Evolutionary conservation across 805 yeast species (phyloP).

Genomic region (Yamadazyma akitaensis): DNA sequence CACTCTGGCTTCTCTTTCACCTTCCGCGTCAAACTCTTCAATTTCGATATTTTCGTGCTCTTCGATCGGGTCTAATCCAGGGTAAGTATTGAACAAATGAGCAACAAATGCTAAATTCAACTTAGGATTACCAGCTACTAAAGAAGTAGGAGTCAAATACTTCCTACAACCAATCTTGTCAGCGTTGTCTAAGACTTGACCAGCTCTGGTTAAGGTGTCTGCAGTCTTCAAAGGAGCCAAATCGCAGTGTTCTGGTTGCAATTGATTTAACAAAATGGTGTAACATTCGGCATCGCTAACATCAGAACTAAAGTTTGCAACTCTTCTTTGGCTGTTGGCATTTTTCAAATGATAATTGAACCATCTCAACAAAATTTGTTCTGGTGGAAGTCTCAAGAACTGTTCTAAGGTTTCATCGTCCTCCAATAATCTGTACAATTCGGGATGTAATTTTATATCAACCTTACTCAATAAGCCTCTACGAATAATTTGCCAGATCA

Average conservation of each 20-base stretch:
- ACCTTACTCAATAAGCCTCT: conserved; percentile 92
- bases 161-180: conserved; percentile 91
- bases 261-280: conserved; percentile 82
- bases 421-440: conserved; percentile 87
- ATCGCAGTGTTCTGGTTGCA: conserved; percentile 81
- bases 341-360: conserved; percentile 93
- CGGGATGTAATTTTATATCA: conserved; percentile 95
- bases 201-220: conserved; percentile 80
- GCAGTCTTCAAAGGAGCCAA: conserved; percentile 74
- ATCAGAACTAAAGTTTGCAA: conserved; percentile 80
- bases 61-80: conserved; percentile 93
- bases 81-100: conserved; percentile 91
- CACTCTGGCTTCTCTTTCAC: conserved; percentile 98
- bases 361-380: conserved; percentile 95
- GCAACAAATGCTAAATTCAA: conserved; percentile 97
- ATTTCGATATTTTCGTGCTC: conserved; percentile 89
- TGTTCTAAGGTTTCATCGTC: conserved; percentile 98
- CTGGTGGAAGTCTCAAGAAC: conserved; percentile 94
- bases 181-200: conserved; percentile 79
- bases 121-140: conserved; percentile 95
- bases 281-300: conserved; percentile 95
- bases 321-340: conserved; percentile 86
- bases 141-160: conserved; percentile 87
- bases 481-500: conserved; percentile 96
- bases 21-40: conserved; percentile 98